phyloP scores from a whole-genome alignment of 768 basidiomycete genomes.

The Lyophyllum atratum region DNA sequence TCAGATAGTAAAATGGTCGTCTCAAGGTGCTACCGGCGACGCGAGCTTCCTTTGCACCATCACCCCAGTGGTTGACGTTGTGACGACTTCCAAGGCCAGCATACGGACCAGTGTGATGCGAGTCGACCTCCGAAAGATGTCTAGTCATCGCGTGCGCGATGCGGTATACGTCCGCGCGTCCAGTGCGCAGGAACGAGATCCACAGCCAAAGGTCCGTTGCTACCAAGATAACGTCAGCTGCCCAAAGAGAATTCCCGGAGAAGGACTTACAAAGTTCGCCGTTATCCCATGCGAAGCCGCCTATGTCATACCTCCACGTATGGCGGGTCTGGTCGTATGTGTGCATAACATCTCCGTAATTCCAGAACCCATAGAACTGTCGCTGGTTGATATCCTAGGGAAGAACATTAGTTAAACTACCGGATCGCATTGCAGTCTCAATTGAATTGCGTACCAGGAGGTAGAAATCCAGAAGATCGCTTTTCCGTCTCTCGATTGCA shows the following conservation, averaged over 20 bases:
- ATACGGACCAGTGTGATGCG: conserved; percentile 38
- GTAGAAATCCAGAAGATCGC: conserved; percentile 38
- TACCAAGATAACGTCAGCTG: background rate
- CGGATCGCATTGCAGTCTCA: background rate
- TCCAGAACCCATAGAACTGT: conserved; percentile 41
- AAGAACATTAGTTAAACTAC: too few relatives aligned
- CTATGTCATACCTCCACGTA: conserved; percentile 40
- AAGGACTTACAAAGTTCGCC: conserved; percentile 31
- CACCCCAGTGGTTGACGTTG: conserved; percentile 41
- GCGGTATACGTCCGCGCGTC: conserved; percentile 35
- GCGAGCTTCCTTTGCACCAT: conserved; percentile 40
- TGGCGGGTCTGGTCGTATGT: conserved; percentile 42
- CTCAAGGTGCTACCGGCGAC: conserved; percentile 35
- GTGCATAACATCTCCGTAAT: conserved; percentile 41
- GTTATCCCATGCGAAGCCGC: conserved; percentile 40
- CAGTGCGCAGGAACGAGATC: conserved; percentile 42
- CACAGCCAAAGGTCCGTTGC: conserved; percentile 40
- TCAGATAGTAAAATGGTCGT: conserved; percentile 39
- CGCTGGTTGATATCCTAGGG: conserved; percentile 33
- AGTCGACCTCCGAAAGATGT: conserved; percentile 38
- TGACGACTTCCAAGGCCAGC: conserved; percentile 38
- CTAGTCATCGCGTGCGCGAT: conserved; percentile 38
- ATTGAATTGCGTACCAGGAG: conserved; percentile 22
- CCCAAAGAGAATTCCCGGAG: background rate
- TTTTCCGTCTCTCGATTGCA: conserved; percentile 35